Evolutionary conservation across 1,284 basidiomycete species (phyloP), one percentile per base, ranked within the genome.

Genomic region (Cryptococcus jaspeensis): DNA sequence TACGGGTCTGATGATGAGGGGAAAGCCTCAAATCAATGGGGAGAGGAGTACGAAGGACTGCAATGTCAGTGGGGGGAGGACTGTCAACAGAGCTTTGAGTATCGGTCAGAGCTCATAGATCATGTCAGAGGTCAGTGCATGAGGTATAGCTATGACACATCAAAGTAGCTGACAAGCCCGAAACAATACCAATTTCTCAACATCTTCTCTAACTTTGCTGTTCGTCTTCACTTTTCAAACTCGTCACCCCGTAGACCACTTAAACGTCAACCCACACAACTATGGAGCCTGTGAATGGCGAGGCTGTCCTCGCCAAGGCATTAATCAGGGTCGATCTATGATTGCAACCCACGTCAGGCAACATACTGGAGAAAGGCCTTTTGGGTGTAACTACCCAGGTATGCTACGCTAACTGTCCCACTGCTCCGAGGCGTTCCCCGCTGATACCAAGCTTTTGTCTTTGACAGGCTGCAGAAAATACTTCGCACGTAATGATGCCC

Each of bases 401-500:
- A 50, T 35, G 48, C 20, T 18, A 6, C 32, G 9, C 5, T 20
- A 8, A 32, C 12, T 18, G 13, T 18, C 37, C 16, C 3, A n/a
- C 13, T n/a, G 12, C 5, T 50, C 20, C 13, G 6, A 11, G 5
- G 28, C 8, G 28, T 15, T n/a, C 16, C 5, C 9, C 9, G 20
- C 20, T 18, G 15, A 36, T 9, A 13, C 36, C 11, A 18, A n/a
- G n/a, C n/a, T n/a, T 20, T 2, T 1, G 15, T 9, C 16, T 32
- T 32, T 32, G 5, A 25, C 15, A 50, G 48, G 35, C 13, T 50
- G 48, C 36, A 25, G 13, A 13, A 37, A 39, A 39, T 15, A 32
- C 16, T 50, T 50, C 20, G 48, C 48, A 16, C 48, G 48, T 50
- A 50, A 32, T n/a, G 48, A 50, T 22, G 48, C 48, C n/a, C 48